phyloP scores from a whole-genome alignment of 2,329 filamentous ascomycete genomes.

The Fusarium coffeatum region DNA sequence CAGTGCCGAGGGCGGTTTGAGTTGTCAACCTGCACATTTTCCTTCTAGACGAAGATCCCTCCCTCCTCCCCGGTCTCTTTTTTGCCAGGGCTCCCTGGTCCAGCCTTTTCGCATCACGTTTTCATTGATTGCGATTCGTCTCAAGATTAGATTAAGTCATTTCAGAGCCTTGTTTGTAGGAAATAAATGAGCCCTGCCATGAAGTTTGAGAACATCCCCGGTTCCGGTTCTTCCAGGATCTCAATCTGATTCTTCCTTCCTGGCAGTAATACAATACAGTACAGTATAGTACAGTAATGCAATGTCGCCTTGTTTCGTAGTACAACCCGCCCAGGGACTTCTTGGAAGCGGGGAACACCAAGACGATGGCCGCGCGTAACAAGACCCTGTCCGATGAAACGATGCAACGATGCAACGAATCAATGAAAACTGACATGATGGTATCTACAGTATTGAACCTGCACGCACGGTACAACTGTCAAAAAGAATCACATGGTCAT shows the following conservation, averaged over 20 bases:
- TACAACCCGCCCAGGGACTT: neutral
- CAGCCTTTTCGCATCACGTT: constrained; percentile 21
- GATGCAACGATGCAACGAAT: constrained; percentile 2
- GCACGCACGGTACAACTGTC: neutral
- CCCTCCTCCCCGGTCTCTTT: neutral
- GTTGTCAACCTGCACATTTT: neutral
- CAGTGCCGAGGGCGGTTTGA: constrained; percentile 6
- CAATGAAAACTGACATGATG: constrained; percentile 2
- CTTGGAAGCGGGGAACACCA: constrained; percentile 23
- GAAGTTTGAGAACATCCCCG: neutral
- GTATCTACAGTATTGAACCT: neutral
- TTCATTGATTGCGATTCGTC: constrained; percentile 9
- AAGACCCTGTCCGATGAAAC: constrained; percentile 5
- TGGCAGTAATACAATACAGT: neutral
- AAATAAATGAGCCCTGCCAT: constrained; percentile 3
- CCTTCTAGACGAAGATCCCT: constrained; percentile 3
- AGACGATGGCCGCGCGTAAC: constrained; percentile 22
- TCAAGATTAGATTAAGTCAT: constrained; percentile 28
- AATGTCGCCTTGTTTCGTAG: constrained; percentile 9
- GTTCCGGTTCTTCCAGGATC: neutral
- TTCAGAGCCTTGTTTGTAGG: constrained; percentile 19
- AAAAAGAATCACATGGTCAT: neutral
- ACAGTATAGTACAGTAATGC: neutral
- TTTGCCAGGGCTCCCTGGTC: neutral
- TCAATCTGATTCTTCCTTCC: neutral